These are phyloP conservation scores for Circinella minor DNA, from an alignment of 371 early-diverging fungal species.

Conservation along the genomic window DNA sequence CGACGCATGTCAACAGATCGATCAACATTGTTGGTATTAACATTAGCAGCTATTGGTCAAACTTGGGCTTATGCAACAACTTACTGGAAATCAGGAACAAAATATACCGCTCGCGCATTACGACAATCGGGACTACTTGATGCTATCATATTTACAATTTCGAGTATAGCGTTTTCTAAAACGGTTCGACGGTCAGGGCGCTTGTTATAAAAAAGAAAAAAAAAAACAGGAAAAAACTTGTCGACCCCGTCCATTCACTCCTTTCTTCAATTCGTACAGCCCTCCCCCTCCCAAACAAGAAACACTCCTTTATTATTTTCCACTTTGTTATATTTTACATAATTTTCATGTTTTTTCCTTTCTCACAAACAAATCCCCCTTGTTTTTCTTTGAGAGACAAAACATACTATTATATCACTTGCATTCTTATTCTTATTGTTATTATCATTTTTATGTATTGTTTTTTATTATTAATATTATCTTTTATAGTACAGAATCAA, in stretches of 20 bases:
- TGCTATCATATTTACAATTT: constrained; percentile 18
- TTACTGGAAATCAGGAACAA: constrained; percentile 19
- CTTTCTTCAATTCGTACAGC: neutral
- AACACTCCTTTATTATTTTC: neutral
- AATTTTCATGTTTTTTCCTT: no score
- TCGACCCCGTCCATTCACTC: neutral
- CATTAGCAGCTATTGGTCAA: constrained; percentile 39
- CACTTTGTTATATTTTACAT: no score
- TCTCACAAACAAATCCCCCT: no score
- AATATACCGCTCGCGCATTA: constrained; percentile 14
- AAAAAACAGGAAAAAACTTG: neutral
- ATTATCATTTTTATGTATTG: no score
- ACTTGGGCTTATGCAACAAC: constrained; percentile 23
- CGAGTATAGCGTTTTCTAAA: constrained; percentile 23
- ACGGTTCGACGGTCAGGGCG: constrained; percentile 22
- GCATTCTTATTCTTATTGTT: no score
- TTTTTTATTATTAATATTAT: no score
- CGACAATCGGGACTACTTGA: constrained; percentile 20
- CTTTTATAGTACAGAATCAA: no score
- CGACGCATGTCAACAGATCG: constrained; percentile 36
- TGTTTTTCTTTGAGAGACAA: no score
- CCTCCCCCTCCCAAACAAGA: neutral
- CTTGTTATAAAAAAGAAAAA: constrained; percentile 6
- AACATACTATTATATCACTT: no score
- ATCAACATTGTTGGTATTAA: constrained; percentile 40